Evolutionary conservation across 164 flowering plant species (phyloP), one percentile per base, ranked within the genome.

Genomic region (Vitis cinerea): DNA sequence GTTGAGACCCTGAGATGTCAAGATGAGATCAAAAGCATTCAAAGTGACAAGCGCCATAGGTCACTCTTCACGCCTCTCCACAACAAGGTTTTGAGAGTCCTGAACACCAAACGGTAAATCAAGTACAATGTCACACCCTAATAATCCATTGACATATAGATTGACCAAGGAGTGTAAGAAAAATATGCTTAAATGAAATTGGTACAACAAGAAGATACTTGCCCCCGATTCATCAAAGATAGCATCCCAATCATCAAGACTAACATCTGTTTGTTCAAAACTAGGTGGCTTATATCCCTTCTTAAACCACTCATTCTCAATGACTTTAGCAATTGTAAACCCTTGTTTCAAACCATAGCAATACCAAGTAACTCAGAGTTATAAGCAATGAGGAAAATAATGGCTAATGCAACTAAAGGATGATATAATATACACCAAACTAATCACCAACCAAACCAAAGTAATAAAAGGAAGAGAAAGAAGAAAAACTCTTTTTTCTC

Each of bases 291-390:
- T 86, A 75, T 93, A 96, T 27, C 97, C 98, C 83, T 93, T 96
- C 83, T 88, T 96, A 76, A 96, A 96, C 99, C 99, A 96, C 30
- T 96, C 99, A 78, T 90, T 93, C 81, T 93, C 93, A 75, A 92
- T 86, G 57, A 96, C 85, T 69, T 93, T 97, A 8, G 89, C 71
- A 74, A 87, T 82, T 37, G 90, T 86, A 49, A 93, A 90, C 9
- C 99, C 81, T 98, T 93, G 91, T 80, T 75, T 44, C 57, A 78
- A 23, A 57, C 3, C 49, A 72, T 57, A 10, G 72, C 17, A 17
- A 66, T 15, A 57, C 9, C 50, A 11, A 58, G 4, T 53, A 17
- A 57, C 65, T 53, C 65, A 54, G 55, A 50, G 50, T 8, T 10
- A 68, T 62, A 60, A 72, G n/a, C n/a, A 44, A 67, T 52, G 7